These are phyloP conservation scores for Neocucurbitaria cava DNA, from an alignment of 2,329 filamentous ascomycete species.

Conservation along the genomic window DNA sequence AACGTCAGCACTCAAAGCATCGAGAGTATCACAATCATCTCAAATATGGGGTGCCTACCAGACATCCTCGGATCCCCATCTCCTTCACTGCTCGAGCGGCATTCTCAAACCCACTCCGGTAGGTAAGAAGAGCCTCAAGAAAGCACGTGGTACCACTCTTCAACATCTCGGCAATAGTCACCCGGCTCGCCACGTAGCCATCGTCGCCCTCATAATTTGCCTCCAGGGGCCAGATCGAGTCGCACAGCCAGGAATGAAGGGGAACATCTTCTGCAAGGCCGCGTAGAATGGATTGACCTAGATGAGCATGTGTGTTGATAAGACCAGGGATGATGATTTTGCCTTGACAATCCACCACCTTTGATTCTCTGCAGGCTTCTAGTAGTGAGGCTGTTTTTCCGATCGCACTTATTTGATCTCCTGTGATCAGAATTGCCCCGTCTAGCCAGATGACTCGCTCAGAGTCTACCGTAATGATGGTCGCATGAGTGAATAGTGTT, in stretches of 20 bases:
- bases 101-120: constrained; percentile 37
- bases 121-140: constrained; percentile 46
- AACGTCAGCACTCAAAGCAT: not conserved
- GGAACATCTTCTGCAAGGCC: constrained; percentile 37
- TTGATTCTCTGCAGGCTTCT: constrained; percentile 3
- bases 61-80: constrained; percentile 43
- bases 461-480: constrained; percentile 60
- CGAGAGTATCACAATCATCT: not conserved
- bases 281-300: constrained; percentile 45
- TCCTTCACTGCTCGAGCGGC: constrained; percentile 40
- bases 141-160: constrained; percentile 50
- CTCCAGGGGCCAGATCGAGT: constrained; percentile 48
- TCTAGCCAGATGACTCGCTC: constrained; percentile 55
- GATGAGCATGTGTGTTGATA: constrained; percentile 48
- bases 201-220: constrained; percentile 45
- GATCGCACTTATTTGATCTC: constrained; percentile 52
- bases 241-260: constrained; percentile 40
- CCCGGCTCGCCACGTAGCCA: constrained; percentile 40
- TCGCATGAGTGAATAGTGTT: constrained; percentile 53
- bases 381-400: constrained; percentile 49
- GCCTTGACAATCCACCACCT: constrained; percentile 32
- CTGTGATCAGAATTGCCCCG: constrained; percentile 51
- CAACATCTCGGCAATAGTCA: constrained; percentile 50
- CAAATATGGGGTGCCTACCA: constrained; percentile 8
- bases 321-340: constrained; percentile 48